Percentiles rank a stretch among this genome's conserved stretches.
Conservation (phyloP, 2,329 filamentous ascomycete genomes). For the Rutstroemia sydowiana region DNA sequence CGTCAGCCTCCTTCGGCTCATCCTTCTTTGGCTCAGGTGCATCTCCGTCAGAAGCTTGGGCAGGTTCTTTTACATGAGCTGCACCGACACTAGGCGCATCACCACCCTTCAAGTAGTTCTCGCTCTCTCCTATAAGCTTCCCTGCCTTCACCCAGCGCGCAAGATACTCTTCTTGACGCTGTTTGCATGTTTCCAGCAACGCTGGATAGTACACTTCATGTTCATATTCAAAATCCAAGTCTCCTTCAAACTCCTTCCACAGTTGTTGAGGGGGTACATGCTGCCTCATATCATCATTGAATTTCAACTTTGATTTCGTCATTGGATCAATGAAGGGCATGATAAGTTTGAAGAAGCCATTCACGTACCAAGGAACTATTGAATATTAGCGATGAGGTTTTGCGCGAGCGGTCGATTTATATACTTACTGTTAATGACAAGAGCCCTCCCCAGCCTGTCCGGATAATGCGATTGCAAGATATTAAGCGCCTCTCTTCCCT, state of each 20-base stretch:
- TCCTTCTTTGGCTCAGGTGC: background rate
- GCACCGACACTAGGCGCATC: conserved; percentile 21
- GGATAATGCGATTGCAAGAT: conserved; percentile 96
- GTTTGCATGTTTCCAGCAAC: conserved; percentile 61
- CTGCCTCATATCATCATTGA: conserved; percentile 83
- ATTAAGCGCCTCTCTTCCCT: conserved; percentile 75
- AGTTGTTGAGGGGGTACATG: conserved; percentile 79
- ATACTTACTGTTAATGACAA: conserved; percentile 76
- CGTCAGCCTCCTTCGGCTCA: too few relatives aligned
- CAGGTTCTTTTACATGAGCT: background rate
- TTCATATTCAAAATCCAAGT: conserved; percentile 85
- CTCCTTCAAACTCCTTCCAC: conserved; percentile 66
- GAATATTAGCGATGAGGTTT: conserved; percentile 14
- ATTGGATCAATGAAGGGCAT: conserved; percentile 93
- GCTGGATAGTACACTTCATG: conserved; percentile 86
- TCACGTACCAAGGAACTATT: conserved; percentile 81
- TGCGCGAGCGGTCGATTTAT: background rate
- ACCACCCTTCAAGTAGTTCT: conserved; percentile 75
- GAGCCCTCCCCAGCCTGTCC: conserved; percentile 77
- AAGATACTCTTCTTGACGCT: conserved; percentile 54
- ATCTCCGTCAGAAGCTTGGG: conserved; percentile 1
- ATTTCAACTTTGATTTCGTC: conserved; percentile 91
- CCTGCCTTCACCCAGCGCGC: conserved; percentile 75
- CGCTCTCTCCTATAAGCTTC: conserved; percentile 75
- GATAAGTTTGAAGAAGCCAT: conserved; percentile 93